Evolutionary conservation across 2,329 filamentous ascomycete species (phyloP).

Genomic region (Sporothrix sp.): DNA sequence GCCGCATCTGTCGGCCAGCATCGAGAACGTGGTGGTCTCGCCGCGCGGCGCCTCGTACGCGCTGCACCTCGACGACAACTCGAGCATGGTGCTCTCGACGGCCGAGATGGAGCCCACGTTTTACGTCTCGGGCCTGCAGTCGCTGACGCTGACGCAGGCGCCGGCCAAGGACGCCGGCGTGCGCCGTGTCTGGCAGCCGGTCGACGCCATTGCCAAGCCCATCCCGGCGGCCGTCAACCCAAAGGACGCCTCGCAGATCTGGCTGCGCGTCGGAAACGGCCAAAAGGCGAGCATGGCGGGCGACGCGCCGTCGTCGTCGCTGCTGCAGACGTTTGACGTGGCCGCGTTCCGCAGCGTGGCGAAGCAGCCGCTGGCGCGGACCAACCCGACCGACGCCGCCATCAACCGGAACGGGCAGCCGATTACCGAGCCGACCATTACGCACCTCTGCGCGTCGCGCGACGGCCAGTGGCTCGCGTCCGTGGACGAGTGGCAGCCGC

Average conservation of each 20-base stretch:
- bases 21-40: slow-evolving; percentile 79
- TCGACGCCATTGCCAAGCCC: slow-evolving; percentile 35
- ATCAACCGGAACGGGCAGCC: slow-evolving; percentile 59
- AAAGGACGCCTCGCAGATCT: slow-evolving; percentile 50
- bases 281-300: slow-evolving; percentile 34
- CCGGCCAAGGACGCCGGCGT: slow-evolving; percentile 45
- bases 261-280: slow-evolving; percentile 57
- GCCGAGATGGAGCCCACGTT: slow-evolving; percentile 76
- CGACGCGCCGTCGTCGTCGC: slow-evolving; percentile 40
- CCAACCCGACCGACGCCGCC: slow-evolving; percentile 75
- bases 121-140: slow-evolving; percentile 76
- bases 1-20: slow-evolving; percentile 78
- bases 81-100: slow-evolving; percentile 80
- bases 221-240: slow-evolving; percentile 57
- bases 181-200: slow-evolving; percentile 38
- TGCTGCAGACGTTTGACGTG: slow-evolving; percentile 80
- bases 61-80: slow-evolving; percentile 84
- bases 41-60: slow-evolving; percentile 70
- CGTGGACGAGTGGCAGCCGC: slow-evolving; percentile 81
- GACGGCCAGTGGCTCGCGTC: slow-evolving; percentile 88
- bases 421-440: slow-evolving; percentile 69
- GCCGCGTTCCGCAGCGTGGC: slow-evolving; percentile 64
- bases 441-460: slow-evolving; percentile 61
- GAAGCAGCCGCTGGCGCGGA: slow-evolving; percentile 83
- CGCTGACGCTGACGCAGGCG: slow-evolving; percentile 40